These are phyloP conservation scores for Colletotrichum noveboracense DNA, from an alignment of 2,329 filamentous ascomycete genomes.

Conservation along the genomic window DNA sequence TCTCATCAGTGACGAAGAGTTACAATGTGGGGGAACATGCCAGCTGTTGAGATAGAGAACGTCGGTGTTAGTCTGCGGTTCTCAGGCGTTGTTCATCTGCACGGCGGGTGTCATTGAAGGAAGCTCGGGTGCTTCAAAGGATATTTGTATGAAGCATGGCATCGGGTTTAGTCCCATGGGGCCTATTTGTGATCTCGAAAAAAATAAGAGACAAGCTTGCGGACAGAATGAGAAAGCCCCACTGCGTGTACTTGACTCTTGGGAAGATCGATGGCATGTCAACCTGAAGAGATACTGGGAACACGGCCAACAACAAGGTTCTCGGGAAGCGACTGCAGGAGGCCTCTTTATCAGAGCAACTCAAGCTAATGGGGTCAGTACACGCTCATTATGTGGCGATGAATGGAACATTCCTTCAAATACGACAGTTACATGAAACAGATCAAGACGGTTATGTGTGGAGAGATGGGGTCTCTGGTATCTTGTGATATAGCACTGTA, in stretches of 20 bases:
- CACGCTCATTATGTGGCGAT: neutral
- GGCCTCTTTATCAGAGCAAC: neutral
- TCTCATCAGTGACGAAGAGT: neutral
- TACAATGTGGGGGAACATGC: neutral
- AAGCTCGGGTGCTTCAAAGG: neutral
- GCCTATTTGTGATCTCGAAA: neutral
- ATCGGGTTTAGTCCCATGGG: neutral
- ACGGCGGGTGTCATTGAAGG: neutral
- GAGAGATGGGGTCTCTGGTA: neutral
- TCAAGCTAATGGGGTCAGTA: neutral
- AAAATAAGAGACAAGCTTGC: neutral
- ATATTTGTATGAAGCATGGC: neutral
- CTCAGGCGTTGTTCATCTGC: neutral
- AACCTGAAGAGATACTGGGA: neutral
- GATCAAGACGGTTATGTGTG: neutral
- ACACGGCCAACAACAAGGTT: neutral
- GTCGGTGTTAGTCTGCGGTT: neutral
- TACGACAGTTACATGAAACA: neutral
- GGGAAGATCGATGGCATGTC: neutral
- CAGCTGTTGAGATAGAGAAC: neutral
- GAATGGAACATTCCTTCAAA: neutral
- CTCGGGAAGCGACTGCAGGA: neutral
- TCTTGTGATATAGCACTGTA: neutral
- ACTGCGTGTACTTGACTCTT: neutral
- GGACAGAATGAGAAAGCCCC: neutral